phyloP scores from a whole-genome alignment of 2,329 filamentous ascomycete species.

The Exophiala oligosperma region DNA sequence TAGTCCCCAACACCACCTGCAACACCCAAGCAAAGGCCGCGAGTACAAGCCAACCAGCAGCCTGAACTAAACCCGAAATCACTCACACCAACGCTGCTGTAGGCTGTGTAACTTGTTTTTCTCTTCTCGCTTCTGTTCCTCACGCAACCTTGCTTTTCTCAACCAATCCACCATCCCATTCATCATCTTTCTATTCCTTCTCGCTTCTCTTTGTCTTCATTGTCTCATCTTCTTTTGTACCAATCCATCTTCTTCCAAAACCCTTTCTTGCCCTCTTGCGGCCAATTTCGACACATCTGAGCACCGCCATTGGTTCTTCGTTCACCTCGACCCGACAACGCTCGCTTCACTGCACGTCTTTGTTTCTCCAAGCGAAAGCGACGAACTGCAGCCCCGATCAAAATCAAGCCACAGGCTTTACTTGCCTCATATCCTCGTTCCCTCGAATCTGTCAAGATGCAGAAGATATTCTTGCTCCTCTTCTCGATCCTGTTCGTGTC shows the following conservation, averaged over 20 bases:
- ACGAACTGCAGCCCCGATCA: background rate
- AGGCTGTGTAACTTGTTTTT: background rate
- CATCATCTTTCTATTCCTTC: slow-evolving; percentile 3
- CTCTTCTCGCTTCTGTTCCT: slow-evolving; percentile 5
- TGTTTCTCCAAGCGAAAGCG: slow-evolving; percentile 2
- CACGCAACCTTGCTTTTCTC: slow-evolving; percentile 5
- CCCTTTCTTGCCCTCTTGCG: slow-evolving; percentile 1
- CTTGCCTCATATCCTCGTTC: background rate
- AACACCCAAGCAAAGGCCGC: too few relatives aligned
- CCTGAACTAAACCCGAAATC: background rate
- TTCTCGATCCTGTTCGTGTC: slow-evolving; percentile 24
- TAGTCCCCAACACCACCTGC: too few relatives aligned
- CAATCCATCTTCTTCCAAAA: background rate
- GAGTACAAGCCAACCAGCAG: too few relatives aligned
- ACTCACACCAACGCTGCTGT: background rate
- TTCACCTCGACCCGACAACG: slow-evolving; percentile 1
- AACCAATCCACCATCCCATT: slow-evolving; percentile 2
- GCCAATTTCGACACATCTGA: slow-evolving; percentile 1
- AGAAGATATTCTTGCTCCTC: slow-evolving; percentile 16
- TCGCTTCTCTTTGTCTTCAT: slow-evolving; percentile 7
- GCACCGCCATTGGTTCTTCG: background rate
- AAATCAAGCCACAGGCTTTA: background rate
- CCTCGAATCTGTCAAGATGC: slow-evolving; percentile 15
- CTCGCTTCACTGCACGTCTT: slow-evolving; percentile 5
- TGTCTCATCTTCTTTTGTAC: slow-evolving; percentile 15